Base-by-base conservation (phyloP, 768 basidiomycete genomes). In the Amanita muscaria region DNA sequence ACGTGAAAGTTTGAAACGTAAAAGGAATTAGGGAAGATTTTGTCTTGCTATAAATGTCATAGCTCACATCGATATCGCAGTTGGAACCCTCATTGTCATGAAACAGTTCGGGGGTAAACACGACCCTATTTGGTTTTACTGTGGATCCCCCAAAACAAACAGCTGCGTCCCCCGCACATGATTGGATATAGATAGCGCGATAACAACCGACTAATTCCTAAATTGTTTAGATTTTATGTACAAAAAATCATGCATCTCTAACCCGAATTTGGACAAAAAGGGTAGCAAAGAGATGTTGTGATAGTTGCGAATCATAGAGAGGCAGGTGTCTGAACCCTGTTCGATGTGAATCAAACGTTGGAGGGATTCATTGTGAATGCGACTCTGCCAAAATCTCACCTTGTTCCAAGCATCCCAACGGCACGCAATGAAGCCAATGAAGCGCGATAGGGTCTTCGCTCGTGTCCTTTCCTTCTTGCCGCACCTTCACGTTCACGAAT, bases 201-300 rank as follows among this genome's bases (percentile, higher is more conserved):
- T n/a, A n/a, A n/a, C n/a, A n/a, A n/a, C n/a, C n/a, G n/a, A n/a
- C n/a, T n/a, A n/a, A n/a, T n/a, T n/a, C n/a, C n/a, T n/a, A n/a
- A n/a, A n/a, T n/a, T n/a, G n/a, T n/a, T n/a, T n/a, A 29, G 27
- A 29, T 6, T 6, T 29, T 29, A 29, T 6, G 12, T 29, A 6
- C 27, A 29, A 12, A 6, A 29, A 12, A 6, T 29, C 10, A 22
- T 47, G 51, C 49, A 50, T 68, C 59, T 25, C 59, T 56, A 32
- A 89, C 60, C 14, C 71, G 63, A 36, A 83, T 74, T 44, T 75
- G 65, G 16, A 94, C 81, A 55, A 97, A 96, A 14, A 98, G 69
- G n/a, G 92, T 92, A 18, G 92, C 89, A 63, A 93, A 97, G 40
- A 97, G 68, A 56, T 83, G 88, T 56, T 92, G 90, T 30, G 85